These are phyloP conservation scores for Infundibulicybe gibba DNA, from an alignment of 768 basidiomycete species.

Conservation along the genomic window DNA sequence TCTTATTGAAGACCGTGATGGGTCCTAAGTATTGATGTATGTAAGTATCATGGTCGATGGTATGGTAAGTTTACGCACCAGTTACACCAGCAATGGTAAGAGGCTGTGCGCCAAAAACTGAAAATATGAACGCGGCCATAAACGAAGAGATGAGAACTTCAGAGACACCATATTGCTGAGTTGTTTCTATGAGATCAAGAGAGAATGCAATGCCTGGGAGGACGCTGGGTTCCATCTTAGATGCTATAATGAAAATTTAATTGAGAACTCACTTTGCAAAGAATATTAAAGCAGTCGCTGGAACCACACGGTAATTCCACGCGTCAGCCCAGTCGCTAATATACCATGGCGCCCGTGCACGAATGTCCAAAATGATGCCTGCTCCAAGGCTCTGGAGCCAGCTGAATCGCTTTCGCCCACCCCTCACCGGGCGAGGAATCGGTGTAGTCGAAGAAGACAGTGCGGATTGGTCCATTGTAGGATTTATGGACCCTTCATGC, in stretches of 20 bases:
- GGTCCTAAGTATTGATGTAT: slow-evolving; percentile 51
- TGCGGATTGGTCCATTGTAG: not conserved
- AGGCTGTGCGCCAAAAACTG: slow-evolving; percentile 86
- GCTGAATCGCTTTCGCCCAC: slow-evolving; percentile 6
- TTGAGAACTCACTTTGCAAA: slow-evolving; percentile 64
- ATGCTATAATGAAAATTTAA: too few relatives aligned
- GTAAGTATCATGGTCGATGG: not conserved
- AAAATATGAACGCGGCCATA: slow-evolving; percentile 87
- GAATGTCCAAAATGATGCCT: slow-evolving; percentile 72
- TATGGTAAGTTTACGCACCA: slow-evolving; percentile 32
- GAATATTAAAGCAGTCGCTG: slow-evolving; percentile 82
- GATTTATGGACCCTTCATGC: not conserved
- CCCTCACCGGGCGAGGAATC: slow-evolving; percentile 5
- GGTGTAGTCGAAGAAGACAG: slow-evolving; percentile 8
- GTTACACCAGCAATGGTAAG: slow-evolving; percentile 91
- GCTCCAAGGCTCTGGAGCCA: slow-evolving; percentile 37
- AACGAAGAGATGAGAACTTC: slow-evolving; percentile 84
- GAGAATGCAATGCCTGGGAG: slow-evolving; percentile 91
- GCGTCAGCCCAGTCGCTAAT: slow-evolving; percentile 86
- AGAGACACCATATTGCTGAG: slow-evolving; percentile 83
- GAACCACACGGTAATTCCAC: slow-evolving; percentile 88
- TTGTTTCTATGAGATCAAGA: slow-evolving; percentile 88
- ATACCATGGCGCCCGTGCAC: slow-evolving; percentile 75
- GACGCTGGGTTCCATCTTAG: slow-evolving; percentile 40
- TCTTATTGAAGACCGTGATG: slow-evolving; percentile 91